Percentiles rank a stretch among this genome's conserved stretches.
Evolutionary conservation across 2,329 filamentous ascomycete species (phyloP).

Genomic region (Fusarium sp.): DNA sequence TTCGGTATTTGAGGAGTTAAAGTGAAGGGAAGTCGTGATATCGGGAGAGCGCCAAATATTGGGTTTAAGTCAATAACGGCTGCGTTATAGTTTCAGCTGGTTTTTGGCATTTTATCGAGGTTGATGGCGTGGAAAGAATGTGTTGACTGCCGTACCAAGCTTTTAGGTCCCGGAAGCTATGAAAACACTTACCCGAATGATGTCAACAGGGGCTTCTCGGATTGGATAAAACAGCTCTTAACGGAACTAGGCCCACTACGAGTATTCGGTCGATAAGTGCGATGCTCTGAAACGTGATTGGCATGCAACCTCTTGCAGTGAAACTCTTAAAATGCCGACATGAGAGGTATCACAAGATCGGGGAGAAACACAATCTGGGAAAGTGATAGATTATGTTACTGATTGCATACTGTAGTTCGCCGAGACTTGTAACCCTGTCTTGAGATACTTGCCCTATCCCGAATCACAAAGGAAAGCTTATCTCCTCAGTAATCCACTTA

Average conservation of each 20-base stretch:
- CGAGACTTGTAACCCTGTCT: neutral
- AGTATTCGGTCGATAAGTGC: neutral
- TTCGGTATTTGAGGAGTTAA: neutral
- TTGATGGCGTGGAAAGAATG: neutral
- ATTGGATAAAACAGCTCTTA: too few species aligned
- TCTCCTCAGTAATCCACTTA: too few species aligned
- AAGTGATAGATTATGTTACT: neutral
- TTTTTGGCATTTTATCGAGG: neutral
- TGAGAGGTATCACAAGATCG: neutral
- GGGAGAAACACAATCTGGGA: neutral
- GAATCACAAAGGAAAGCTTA: too few species aligned
- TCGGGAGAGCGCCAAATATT: neutral
- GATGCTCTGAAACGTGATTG: neutral
- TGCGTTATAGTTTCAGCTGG: neutral
- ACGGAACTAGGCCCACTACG: neutral
- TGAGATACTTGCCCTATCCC: neutral
- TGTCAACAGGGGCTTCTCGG: neutral
- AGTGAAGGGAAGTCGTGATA: neutral
- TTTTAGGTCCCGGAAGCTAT: neutral
- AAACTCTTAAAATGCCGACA: neutral
- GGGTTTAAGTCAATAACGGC: neutral
- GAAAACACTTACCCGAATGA: neutral
- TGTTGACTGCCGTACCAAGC: neutral
- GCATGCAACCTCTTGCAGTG: neutral
- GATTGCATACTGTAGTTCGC: accelerated